A percentile compares a stretch with the other conserved stretches of the same genome.
Evolutionary conservation across 163 green algal genomes (phyloP).

Genomic region (Scenedesmus sp.): DNA sequence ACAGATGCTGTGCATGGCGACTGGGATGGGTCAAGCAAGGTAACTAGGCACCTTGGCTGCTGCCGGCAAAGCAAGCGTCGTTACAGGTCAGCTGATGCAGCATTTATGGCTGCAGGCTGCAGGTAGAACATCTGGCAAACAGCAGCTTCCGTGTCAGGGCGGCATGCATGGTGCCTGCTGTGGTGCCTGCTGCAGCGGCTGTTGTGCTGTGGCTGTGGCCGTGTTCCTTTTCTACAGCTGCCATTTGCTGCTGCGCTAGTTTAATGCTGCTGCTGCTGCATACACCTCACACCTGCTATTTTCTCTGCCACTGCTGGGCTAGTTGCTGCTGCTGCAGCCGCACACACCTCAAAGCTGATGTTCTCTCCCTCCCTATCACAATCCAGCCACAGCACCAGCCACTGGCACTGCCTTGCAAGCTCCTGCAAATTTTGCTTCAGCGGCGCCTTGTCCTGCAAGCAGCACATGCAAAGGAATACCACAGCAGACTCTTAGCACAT

Average conservation of each 20-base stretch:
- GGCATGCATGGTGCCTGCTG: background rate
- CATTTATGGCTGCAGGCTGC: background rate
- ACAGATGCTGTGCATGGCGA: background rate
- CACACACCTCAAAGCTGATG: conserved; percentile 97
- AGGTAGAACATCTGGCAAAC: background rate
- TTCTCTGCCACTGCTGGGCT: background rate
- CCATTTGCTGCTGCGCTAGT: background rate
- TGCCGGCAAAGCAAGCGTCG: no score
- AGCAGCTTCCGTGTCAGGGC: no score
- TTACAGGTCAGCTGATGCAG: background rate
- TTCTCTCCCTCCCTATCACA: conserved; percentile 99
- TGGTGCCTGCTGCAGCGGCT: background rate
- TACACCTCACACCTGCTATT: no score
- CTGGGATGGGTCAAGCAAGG: no score
- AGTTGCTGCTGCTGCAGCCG: background rate
- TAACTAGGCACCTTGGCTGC: no score
- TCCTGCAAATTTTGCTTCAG: conserved; percentile 88
- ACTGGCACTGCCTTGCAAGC: conserved; percentile 77
- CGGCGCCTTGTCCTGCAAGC: conserved; percentile 81
- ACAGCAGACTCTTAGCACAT: background rate
- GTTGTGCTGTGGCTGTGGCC: background rate
- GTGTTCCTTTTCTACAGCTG: background rate
- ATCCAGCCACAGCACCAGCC: conserved; percentile 98
- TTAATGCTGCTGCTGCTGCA: background rate
- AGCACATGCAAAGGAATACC: background rate